Conservation (phyloP, 495 filamentous ascomycete genomes). For the Penicillium desertorum region DNA sequence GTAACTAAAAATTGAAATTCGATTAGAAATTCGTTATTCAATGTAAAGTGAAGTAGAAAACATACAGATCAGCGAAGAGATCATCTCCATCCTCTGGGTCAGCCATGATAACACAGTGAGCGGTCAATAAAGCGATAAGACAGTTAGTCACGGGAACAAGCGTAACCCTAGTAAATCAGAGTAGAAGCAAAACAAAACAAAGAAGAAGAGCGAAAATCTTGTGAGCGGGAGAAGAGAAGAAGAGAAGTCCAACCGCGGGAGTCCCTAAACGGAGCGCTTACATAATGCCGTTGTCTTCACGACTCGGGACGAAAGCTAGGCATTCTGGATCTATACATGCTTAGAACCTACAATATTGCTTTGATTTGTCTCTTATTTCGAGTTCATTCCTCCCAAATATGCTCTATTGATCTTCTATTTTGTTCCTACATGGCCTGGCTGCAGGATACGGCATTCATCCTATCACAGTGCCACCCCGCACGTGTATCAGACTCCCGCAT, state of each 20-base stretch:
- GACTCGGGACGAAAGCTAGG: background rate
- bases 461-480: constrained; percentile 29
- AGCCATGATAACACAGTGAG: constrained; percentile 55
- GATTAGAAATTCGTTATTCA: constrained; percentile 11
- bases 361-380: background rate
- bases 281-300: constrained; percentile 8
- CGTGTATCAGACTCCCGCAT: constrained; percentile 22
- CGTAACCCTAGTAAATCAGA: background rate
- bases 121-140: background rate
- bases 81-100: constrained; percentile 94
- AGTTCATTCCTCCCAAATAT: background rate
- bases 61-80: constrained; percentile 97
- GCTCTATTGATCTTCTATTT: constrained; percentile 10
- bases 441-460: constrained; percentile 19
- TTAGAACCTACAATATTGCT: background rate
- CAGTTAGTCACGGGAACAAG: background rate
- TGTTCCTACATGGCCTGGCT: constrained; percentile 17
- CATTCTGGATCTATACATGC: background rate
- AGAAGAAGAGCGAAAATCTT: background rate
- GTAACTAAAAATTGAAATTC: constrained; percentile 58
- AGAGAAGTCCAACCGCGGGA: constrained; percentile 21
- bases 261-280: constrained; percentile 18
- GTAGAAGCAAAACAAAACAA: background rate
- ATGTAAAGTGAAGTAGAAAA: background rate
- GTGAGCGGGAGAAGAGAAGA: constrained; percentile 12